Evolutionary conservation across 805 yeast species (phyloP), one percentile per base, ranked within the genome.

Genomic region (Suhomyces prunicola): DNA sequence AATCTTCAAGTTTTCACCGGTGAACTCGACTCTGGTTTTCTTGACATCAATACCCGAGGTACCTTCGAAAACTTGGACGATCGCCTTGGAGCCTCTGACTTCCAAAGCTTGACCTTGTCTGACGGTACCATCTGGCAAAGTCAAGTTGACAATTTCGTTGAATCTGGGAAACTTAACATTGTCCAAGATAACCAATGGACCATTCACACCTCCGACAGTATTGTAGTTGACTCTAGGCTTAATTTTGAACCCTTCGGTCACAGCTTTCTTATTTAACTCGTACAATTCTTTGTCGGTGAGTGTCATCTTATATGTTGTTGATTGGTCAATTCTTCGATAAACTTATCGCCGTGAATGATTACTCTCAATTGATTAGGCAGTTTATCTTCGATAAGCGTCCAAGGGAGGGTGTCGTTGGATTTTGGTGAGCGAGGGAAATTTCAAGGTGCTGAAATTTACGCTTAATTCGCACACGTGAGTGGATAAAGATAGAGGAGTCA

Each of bases 61-160:
- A 68, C 99, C 99, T 78, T 94, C 98, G 69, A 94, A 94, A 48
- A 94, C 99, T 81, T 94, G 99, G 50, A 94, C 99, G 72, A 94
- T 85, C 51, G 99, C 99, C 70, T 94, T 87, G 65, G 88, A 85
- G 57, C 99, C 99, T 75, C 96, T 87, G 54, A 96, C 98, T 77
- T 94, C 99, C 67, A 94, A 82, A 23, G 94, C 99, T 75, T 94
- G 98, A 67, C 99, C 99, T 54, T 96, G 96, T 76, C 99, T 88
- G 48, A 79, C 76, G 19, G 94, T 74, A 9, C 99, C 99, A 70
- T 96, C 99, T 47, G 99, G 99, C 56, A 94, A 80, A 9, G 99
- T 96, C 67, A 94, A 81, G 73, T 92, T 89, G 67, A 94, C 99
- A 77, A 94, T 94, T 76, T 94, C 99, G 67, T 93, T 91, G 77